Base-by-base conservation (phyloP, 179 eudicot species). In the Beta lomatogona region DNA sequence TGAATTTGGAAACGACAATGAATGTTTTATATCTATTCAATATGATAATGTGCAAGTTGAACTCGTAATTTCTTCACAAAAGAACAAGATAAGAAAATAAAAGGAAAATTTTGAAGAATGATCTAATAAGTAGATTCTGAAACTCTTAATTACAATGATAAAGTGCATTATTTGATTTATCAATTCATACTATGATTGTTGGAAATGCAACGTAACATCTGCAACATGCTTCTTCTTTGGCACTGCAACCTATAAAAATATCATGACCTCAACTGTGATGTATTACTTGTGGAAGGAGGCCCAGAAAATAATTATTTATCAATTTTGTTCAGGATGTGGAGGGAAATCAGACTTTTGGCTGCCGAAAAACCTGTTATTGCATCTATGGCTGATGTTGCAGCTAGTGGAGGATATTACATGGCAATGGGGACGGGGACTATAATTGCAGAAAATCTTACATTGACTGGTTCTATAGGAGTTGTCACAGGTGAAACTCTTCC, bases 351-450 rank as follows among this genome's bases (percentile, higher is more conserved):
- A 86, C 95, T 92, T 83, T 85, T 95, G 80, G 95, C 97, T 46
- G 94, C 87, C 57, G 82, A 87, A 63, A 92, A 88, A 79, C 99
- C 99, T 83, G 99, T 95, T 15, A 81, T 95, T 84, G 97, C 98
- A 86, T 95, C 99, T 65, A 94, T 95, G 98, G 89, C 88, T 48
- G 98, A 95, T 89, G 94, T 93, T 73, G 98, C 99, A 53, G 98
- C 99, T 88, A 95, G 99, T 82, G 99, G 99, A 79, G 99, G 99
- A 76, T 95, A 95, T 83, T 95, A 94, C 82, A 93, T 95, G 97
- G 97, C 99, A 77, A 95, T 95, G 99, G 99, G 89, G 77, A 92
- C 99, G 10, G 91, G 87, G 50, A 68, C 89, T 72, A 92, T 95
- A 83, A 91, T 95, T 76, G 94, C 98, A 53, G 99, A 95, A 88